Evolutionary conservation across 192 early-diverging fungal genomes (phyloP).

Genomic region (Chytriomyces hyalinus): DNA sequence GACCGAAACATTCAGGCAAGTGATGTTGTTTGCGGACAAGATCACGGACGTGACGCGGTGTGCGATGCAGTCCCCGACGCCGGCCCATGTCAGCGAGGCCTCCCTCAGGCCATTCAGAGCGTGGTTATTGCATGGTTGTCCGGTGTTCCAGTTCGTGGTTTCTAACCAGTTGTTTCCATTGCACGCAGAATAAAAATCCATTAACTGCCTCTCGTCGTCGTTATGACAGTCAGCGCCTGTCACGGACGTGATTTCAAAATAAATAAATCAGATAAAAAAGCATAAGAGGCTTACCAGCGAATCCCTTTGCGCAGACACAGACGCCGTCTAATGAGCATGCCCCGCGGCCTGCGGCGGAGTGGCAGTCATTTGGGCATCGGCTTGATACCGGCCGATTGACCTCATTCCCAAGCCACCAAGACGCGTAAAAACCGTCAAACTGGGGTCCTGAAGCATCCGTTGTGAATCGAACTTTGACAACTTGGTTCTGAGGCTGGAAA

Average conservation of each 20-base stretch:
- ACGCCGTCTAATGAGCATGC: slow-evolving; percentile 11
- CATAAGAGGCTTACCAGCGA: slow-evolving; percentile 16
- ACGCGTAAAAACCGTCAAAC: slow-evolving; percentile 24
- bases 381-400: not conserved
- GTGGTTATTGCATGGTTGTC: slow-evolving; percentile 1
- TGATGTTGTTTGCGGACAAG: slow-evolving; percentile 14
- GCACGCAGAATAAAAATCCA: slow-evolving; percentile 6
- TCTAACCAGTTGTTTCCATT: not conserved
- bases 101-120: not conserved
- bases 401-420: not conserved
- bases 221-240: slow-evolving; percentile 23
- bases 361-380: slow-evolving; percentile 8
- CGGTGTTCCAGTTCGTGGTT: not conserved
- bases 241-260: no score
- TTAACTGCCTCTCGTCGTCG: not conserved
- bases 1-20: not conserved
- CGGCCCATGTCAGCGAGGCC: not conserved
- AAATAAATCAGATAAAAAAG: no score
- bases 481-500: slow-evolving; percentile 3
- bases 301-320: slow-evolving; percentile 22
- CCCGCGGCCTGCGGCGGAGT: not conserved
- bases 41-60: not conserved
- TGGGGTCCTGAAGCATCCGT: slow-evolving; percentile 22
- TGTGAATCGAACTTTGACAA: slow-evolving; percentile 7
- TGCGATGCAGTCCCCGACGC: slow-evolving; percentile 8